Percentiles rank a stretch among this genome's conserved stretches.
Conservation (phyloP, 1,284 basidiomycete genomes). For the Volvariella surrecta region DNA sequence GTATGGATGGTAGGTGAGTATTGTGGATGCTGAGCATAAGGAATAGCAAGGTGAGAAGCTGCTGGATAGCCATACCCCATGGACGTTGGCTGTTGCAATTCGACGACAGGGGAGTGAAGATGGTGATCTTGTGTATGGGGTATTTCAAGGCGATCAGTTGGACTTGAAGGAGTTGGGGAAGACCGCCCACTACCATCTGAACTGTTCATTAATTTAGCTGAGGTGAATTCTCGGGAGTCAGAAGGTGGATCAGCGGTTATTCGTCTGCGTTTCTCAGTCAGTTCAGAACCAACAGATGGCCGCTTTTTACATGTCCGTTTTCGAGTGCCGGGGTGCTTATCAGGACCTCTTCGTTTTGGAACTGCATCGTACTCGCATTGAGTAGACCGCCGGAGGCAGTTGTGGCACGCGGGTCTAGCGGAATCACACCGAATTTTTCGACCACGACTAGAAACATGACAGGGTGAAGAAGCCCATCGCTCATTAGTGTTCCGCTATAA, state of each 20-base stretch:
- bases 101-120: not conserved
- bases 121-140: not conserved
- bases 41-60: slow-evolving; percentile 10
- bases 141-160: slow-evolving; percentile 1
- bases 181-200: slow-evolving; percentile 17
- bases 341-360: slow-evolving; percentile 73
- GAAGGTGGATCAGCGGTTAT: slow-evolving; percentile 22
- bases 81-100: not conserved
- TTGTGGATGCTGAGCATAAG: not conserved
- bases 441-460: slow-evolving; percentile 42
- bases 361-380: slow-evolving; percentile 69
- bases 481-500: slow-evolving; percentile 28
- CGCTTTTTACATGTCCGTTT: slow-evolving; percentile 76
- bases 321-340: slow-evolving; percentile 74
- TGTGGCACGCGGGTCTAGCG: slow-evolving; percentile 68
- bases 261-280: slow-evolving; percentile 54
- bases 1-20: not conserved
- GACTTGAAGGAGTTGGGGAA: slow-evolving; percentile 1
- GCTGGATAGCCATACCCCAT: not conserved
- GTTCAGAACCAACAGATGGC: slow-evolving; percentile 44
- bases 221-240: slow-evolving; percentile 21
- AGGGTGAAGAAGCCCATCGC: slow-evolving; percentile 19
- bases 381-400: slow-evolving; percentile 67
- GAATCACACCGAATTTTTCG: slow-evolving; percentile 82
- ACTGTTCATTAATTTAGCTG: slow-evolving; percentile 25